A percentile compares a stretch with the other conserved stretches of the same genome.
Evolutionary conservation across 73 alveolate species (phyloP).

Genomic region (Symbiodinium pilosum): DNA sequence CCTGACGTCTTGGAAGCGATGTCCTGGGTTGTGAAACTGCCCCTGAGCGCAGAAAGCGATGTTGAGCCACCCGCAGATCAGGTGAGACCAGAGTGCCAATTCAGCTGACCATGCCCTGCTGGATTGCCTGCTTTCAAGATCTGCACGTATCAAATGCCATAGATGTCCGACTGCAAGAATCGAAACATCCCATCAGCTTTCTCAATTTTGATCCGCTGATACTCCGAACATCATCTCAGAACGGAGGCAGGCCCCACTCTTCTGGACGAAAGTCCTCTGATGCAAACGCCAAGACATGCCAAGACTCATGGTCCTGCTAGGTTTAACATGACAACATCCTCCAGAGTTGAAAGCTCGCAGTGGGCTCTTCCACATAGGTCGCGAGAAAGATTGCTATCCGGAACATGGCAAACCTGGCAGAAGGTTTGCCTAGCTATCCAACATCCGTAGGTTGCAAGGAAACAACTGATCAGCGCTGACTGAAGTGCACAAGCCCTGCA

Average conservation of each 20-base stretch:
- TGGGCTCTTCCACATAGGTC: conserved; percentile 75
- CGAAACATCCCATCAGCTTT: neutral
- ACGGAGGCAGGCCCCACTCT: conserved; percentile 92
- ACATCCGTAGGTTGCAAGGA: neutral
- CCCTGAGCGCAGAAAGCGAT: neutral
- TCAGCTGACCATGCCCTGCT: neutral
- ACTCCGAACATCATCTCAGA: conserved; percentile 11
- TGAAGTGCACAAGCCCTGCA: neutral
- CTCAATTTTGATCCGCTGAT: neutral
- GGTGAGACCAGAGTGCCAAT: neutral
- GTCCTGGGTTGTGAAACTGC: neutral
- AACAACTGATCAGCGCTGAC: neutral
- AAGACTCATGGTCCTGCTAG: neutral
- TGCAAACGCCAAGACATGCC: too few species aligned
- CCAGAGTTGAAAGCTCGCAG: conserved; percentile 58
- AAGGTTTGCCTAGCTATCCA: neutral
- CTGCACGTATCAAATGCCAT: too few species aligned
- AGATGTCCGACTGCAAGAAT: too few species aligned
- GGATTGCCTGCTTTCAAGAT: neutral
- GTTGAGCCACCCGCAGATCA: neutral
- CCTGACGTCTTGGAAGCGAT: neutral
- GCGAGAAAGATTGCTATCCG: conserved; percentile 59
- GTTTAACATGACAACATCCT: neutral
- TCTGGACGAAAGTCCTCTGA: conserved; percentile 94
- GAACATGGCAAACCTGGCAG: conserved; percentile 74